Evolutionary conservation across 306 rosid species (phyloP).

Genomic region (Luffa acutangula): DNA sequence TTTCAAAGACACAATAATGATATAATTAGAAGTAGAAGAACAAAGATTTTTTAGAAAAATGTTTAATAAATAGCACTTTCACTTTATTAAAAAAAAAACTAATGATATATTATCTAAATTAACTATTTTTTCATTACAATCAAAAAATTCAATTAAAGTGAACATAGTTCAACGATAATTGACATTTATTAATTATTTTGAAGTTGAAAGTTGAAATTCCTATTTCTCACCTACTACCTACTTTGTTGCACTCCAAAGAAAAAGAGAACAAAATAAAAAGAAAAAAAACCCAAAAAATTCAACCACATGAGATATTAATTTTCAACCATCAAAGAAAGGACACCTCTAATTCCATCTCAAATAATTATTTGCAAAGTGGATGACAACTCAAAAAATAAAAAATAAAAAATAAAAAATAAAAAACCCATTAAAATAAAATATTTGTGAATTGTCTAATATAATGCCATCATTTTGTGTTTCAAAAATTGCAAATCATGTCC

Average conservation of each 20-base stretch:
- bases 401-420: no score
- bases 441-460: neutral
- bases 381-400: neutral
- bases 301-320: neutral
- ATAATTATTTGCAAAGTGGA: neutral
- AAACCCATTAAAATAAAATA: no score
- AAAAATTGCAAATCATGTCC: no score
- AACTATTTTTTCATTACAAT: neutral
- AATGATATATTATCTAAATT: neutral
- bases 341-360: neutral
- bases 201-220: no score
- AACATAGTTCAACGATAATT: no score
- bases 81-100: neutral
- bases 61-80: neutral
- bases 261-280: no score
- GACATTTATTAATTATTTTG: no score
- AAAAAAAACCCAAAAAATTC: neutral
- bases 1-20: neutral
- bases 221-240: no score
- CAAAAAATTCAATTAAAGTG: neutral
- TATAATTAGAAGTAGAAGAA: neutral
- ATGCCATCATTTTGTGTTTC: neutral
- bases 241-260: no score
- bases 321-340: neutral
- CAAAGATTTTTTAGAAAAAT: neutral